Base-by-base conservation (phyloP, 176 grass and related monocot species). In the Cenchrus fungigraminus region DNA sequence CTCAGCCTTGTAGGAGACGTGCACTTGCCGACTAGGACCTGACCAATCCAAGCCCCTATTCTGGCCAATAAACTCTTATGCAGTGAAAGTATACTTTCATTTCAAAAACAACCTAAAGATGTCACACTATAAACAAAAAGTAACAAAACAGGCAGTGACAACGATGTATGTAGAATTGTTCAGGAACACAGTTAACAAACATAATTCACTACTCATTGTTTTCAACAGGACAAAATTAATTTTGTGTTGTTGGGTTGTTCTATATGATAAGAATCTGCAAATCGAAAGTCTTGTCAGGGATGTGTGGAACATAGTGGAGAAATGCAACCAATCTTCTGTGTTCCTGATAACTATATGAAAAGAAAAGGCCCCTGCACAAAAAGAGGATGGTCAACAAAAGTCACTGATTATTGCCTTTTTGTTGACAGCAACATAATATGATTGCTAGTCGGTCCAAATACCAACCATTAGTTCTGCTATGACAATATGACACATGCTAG, bases 1-100 rank as follows among this genome's bases (percentile, higher is more conserved):
- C 75, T 78, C 79, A 83, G 84, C 74, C 74, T 83, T 84, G 80
- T 79, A 84, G 75, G 53, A 87, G 61, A 76, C 42, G 84, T 87
- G 54, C 71, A 87, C 74, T 79, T 61, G 84, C 68, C 80, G 61
- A 80, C 61, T 79, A 87, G 84, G 76, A 86, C 74, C 52, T 74
- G n/a, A 50, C 65, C 25, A 73, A 73, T 65, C 19, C 72, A 86
- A 76, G 43, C 8, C 43, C 79, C 62, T 82, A 20, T 75, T 75
- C 0, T 34, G 45, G 12, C 8, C 8, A 61, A 73, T 9, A 73
- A 66, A 62, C 79, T 80, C 50, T 34, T 28, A 14, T 15, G 51
- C 51, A 25, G 76, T 80, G 44, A 75, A 80, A 69, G 60, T 68
- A 28, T 66, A 73, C 68, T 68, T 79, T 66, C 42, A 75, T 68